Conservation (phyloP, 106 monocot genomes). For the Chionographis japonica region DNA sequence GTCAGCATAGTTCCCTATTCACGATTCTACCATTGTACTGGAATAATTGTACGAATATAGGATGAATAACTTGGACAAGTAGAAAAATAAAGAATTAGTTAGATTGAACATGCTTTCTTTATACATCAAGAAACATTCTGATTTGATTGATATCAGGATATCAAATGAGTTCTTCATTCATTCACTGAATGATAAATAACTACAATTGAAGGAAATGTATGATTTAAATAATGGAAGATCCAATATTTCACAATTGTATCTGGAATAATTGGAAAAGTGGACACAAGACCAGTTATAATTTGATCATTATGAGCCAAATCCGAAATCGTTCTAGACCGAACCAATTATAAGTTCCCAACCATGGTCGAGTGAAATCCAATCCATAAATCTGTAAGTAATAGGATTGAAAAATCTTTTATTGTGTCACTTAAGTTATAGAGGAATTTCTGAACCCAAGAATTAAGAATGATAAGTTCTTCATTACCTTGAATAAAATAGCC, state of each 20-base stretch:
- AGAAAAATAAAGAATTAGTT: too few species aligned
- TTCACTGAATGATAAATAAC: neutral
- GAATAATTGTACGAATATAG: too few species aligned
- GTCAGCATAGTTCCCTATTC: too few species aligned
- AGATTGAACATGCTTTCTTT: neutral
- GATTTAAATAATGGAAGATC: too few species aligned
- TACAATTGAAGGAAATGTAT: neutral
- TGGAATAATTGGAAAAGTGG: too few species aligned
- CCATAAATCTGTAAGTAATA: constrained; percentile 7
- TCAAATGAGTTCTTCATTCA: constrained; percentile 7
- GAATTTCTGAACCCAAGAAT: constrained; percentile 5
- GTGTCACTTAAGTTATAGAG: constrained; percentile 1
- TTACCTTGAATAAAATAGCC: constrained; percentile 2
- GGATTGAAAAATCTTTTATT: constrained; percentile 7
- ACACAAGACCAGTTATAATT: too few species aligned
- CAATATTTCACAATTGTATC: too few species aligned
- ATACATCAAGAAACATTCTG: neutral
- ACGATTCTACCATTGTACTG: too few species aligned
- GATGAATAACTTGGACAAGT: too few species aligned
- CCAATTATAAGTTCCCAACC: too few species aligned
- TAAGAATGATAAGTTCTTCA: constrained; percentile 6
- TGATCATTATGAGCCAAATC: neutral
- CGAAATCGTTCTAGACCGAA: too few species aligned
- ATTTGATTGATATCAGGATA: constrained; percentile 2
- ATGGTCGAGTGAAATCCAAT: neutral